A percentile compares a stretch with the other conserved stretches of the same genome.
Conservation (phyloP, 2,329 filamentous ascomycete species). For the Colletotrichum siamense region DNA sequence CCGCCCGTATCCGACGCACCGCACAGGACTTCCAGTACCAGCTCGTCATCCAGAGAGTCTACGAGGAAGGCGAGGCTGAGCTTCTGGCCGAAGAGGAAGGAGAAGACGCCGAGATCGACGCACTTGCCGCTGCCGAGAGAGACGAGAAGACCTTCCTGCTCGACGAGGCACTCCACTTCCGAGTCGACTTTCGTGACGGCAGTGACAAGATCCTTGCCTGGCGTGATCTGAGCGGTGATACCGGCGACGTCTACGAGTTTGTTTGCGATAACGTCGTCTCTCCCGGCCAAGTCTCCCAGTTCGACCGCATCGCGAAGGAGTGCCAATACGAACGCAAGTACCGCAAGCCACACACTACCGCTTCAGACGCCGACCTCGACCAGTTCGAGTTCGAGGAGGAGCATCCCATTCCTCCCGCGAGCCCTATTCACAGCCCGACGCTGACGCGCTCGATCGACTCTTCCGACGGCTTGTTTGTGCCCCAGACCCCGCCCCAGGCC, state of each 20-base stretch:
- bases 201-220: conserved; percentile 90
- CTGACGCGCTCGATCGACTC: conserved; percentile 62
- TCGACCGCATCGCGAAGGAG: conserved; percentile 83
- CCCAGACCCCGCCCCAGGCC: conserved; percentile 41
- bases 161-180: conserved; percentile 89
- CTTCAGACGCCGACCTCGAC: conserved; percentile 79
- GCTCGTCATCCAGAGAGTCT: conserved; percentile 92
- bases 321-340: conserved; percentile 99
- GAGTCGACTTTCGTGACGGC: conserved; percentile 79
- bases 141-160: conserved; percentile 98
- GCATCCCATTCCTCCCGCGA: conserved; percentile 68
- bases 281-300: conserved; percentile 75
- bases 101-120: conserved; percentile 78
- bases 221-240: conserved; percentile 93
- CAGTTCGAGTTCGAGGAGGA: conserved; percentile 81
- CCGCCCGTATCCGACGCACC: conserved; percentile 88
- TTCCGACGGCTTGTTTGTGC: conserved; percentile 56
- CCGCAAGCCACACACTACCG: conserved; percentile 77
- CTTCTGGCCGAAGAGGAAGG: conserved; percentile 87
- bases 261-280: conserved; percentile 82
- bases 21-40: conserved; percentile 97
- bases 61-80: conserved; percentile 97
- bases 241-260: conserved; percentile 96
- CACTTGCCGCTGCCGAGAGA: conserved; percentile 75
- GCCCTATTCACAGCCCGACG: conserved; percentile 64